Percentiles rank a stretch among this genome's conserved stretches.
phyloP scores from a whole-genome alignment of 352 stramenopile species.

The Phytophthora uliginosa region DNA sequence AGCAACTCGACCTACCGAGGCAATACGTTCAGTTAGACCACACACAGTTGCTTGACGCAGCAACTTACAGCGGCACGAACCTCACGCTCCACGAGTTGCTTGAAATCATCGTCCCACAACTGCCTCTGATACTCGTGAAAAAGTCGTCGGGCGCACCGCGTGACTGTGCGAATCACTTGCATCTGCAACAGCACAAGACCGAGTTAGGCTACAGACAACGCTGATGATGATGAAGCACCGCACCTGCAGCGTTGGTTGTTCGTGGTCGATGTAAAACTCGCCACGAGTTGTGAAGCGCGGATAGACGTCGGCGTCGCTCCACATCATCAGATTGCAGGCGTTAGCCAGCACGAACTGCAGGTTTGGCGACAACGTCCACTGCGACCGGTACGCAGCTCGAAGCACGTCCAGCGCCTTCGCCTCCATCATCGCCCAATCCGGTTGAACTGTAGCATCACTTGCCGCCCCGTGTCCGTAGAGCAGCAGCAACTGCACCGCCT shows the following conservation, averaged over 20 bases:
- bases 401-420: slow-evolving; percentile 57
- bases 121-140: slow-evolving; percentile 86
- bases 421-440: slow-evolving; percentile 61
- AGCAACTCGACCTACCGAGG: slow-evolving; percentile 34
- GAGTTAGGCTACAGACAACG: no score
- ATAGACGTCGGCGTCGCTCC: slow-evolving; percentile 82
- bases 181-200: slow-evolving; percentile 45
- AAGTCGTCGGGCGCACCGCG: slow-evolving; percentile 64
- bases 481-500: slow-evolving; percentile 67
- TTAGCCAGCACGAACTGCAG: slow-evolving; percentile 69
- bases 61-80: slow-evolving; percentile 5
- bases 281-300: slow-evolving; percentile 61
- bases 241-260: slow-evolving; percentile 67
- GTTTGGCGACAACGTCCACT: slow-evolving; percentile 66
- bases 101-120: slow-evolving; percentile 80
- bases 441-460: slow-evolving; percentile 5
- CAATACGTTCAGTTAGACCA: neutral
- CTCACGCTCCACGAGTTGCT: slow-evolving; percentile 49
- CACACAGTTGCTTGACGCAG: neutral
- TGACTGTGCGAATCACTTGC: slow-evolving; percentile 78
- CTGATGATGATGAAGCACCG: no score
- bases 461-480: slow-evolving; percentile 48
- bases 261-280: slow-evolving; percentile 70
- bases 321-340: slow-evolving; percentile 87
- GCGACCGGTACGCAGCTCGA: slow-evolving; percentile 71